Evolutionary conservation across 805 yeast species (phyloP).

Genomic region (Yarrowia sp.): DNA sequence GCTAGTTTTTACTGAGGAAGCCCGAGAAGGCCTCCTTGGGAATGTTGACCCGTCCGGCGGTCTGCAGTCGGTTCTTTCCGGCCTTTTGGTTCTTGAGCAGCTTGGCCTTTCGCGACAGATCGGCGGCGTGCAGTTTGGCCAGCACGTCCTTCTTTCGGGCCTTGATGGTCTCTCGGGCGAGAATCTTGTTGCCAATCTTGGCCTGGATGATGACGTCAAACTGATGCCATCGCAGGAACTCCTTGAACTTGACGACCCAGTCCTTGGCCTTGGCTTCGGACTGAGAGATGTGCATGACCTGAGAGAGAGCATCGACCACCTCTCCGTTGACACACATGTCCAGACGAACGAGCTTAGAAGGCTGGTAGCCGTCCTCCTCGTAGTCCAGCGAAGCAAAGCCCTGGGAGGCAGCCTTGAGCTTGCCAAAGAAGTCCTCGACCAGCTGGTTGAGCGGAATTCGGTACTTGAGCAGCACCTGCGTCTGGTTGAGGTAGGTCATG

Average conservation of each 20-base stretch:
- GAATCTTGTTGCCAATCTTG: conserved; percentile 73
- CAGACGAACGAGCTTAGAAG: conserved; percentile 82
- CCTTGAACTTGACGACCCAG: conserved; percentile 83
- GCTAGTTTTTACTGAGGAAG: conserved; percentile 56
- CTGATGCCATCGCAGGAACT: conserved; percentile 78
- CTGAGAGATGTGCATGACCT: conserved; percentile 84
- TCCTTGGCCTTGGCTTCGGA: conserved; percentile 75
- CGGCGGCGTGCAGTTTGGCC: conserved; percentile 92
- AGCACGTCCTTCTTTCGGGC: conserved; percentile 96
- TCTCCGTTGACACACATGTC: conserved; percentile 89
- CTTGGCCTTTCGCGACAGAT: conserved; percentile 87
- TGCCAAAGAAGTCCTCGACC: conserved; percentile 95
- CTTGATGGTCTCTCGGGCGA: conserved; percentile 92
- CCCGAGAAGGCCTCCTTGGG: conserved; percentile 90
- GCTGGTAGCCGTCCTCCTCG: conserved; percentile 87
- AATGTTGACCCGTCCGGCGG: conserved; percentile 77
- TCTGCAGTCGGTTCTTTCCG: conserved; percentile 85
- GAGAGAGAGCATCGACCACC: conserved; percentile 90
- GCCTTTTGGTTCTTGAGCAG: conserved; percentile 87
- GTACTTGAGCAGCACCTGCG: conserved; percentile 82
- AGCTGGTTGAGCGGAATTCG: conserved; percentile 85
- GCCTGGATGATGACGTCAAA: conserved; percentile 96
- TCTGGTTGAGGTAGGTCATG: conserved; percentile 74
- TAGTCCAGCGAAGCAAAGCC: conserved; percentile 96
- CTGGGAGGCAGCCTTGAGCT: conserved; percentile 82